Conservation (phyloP, 768 basidiomycete genomes). For the Pisolithus microcarpus region DNA sequence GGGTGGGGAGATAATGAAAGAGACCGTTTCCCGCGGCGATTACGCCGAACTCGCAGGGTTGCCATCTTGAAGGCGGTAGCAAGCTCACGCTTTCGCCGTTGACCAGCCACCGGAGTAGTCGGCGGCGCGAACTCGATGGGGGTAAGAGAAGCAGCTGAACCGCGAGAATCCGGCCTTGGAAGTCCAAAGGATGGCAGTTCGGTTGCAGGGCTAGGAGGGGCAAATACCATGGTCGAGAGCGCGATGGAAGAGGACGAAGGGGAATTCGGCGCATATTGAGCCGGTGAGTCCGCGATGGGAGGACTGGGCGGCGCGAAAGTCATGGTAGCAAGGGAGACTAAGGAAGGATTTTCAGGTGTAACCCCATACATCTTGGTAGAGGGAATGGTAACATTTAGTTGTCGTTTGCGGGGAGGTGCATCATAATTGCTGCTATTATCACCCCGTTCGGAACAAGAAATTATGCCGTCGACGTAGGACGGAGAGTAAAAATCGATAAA, state of each 20-base stretch:
- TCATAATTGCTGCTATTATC: background rate
- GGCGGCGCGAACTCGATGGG: conserved; percentile 26
- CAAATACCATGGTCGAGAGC: conserved; percentile 25
- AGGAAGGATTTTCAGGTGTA: conserved; percentile 12
- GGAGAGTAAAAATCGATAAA: conserved; percentile 42
- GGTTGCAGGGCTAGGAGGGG: conserved; percentile 19
- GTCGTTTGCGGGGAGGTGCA: conserved; percentile 4
- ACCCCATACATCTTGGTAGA: conserved; percentile 15
- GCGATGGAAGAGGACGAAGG: conserved; percentile 12
- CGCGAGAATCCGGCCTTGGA: conserved; percentile 15
- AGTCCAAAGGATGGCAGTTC: conserved; percentile 6
- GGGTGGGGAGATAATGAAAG: conserved; percentile 23
- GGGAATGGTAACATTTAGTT: conserved; percentile 13
- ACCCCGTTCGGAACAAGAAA: conserved; percentile 1
- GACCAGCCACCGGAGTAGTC: conserved; percentile 4
- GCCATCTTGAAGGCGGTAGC: conserved; percentile 42
- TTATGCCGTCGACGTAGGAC: conserved; percentile 13
- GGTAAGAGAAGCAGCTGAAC: conserved; percentile 22
- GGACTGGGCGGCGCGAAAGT: conserved; percentile 26
- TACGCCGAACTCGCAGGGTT: conserved; percentile 29
- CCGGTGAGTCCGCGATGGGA: conserved; percentile 7
- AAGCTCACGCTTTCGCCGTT: conserved; percentile 33
- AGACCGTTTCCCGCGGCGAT: conserved; percentile 20
- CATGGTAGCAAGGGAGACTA: conserved; percentile 25
- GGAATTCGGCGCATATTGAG: conserved; percentile 1